phyloP scores from a whole-genome alignment of 2,329 filamentous ascomycete species.

The Periconia digitata region DNA sequence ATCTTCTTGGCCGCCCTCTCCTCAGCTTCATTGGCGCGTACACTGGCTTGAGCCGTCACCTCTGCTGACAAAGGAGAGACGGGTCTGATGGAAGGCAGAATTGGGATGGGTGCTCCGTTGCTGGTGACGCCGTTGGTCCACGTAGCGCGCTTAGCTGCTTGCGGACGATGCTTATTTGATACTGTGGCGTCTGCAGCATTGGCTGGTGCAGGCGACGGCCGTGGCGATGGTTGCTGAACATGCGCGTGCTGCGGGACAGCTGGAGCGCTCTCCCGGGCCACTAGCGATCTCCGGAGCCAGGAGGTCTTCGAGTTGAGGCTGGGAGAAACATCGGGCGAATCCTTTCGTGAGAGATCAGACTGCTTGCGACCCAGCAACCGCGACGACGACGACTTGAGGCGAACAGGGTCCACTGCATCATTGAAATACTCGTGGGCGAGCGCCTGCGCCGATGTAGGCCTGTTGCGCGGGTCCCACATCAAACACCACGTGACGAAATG shows the following conservation, averaged over 20 bases:
- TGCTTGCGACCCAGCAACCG: conserved; percentile 86
- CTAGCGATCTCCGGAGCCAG: conserved; percentile 95
- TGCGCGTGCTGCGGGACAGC: conserved; percentile 52
- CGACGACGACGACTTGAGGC: conserved; percentile 87
- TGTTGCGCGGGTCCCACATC: conserved; percentile 95
- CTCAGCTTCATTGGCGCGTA: conserved; percentile 57
- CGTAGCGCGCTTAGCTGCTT: conserved; percentile 79
- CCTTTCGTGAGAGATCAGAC: conserved; percentile 71
- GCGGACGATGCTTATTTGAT: conserved; percentile 56
- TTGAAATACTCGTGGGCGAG: conserved; percentile 91
- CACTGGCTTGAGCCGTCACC: conserved; percentile 84
- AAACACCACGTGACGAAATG: conserved; percentile 98
- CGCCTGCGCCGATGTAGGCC: conserved; percentile 92
- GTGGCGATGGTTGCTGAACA: conserved; percentile 45
- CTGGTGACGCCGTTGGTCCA: conserved; percentile 81
- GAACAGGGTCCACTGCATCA: conserved; percentile 87
- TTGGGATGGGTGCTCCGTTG: conserved; percentile 88
- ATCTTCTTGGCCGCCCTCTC: conserved; percentile 84
- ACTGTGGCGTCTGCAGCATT: conserved; percentile 48
- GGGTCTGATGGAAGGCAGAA: conserved; percentile 89
- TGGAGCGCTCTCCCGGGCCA: conserved; percentile 72
- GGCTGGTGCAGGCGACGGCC: conserved; percentile 47
- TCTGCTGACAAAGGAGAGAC: conserved; percentile 96
- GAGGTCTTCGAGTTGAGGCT: conserved; percentile 76
- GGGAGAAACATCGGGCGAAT: conserved; percentile 60